phyloP scores from a whole-genome alignment of 495 filamentous ascomycete species.

The Neurospora sp. region DNA sequence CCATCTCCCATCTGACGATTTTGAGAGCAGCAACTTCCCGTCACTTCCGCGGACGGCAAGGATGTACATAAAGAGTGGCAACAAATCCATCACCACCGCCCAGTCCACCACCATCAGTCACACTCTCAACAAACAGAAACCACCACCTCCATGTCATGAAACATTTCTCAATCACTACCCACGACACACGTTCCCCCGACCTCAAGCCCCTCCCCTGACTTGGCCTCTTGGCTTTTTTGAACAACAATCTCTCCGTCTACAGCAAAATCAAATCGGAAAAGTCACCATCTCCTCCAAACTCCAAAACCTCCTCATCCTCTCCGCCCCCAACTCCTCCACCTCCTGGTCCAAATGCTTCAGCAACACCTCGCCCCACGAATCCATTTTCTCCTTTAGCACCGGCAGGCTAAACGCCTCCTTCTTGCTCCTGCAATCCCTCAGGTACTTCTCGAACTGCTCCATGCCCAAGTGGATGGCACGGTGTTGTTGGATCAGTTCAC shows the following conservation, averaged over 20 bases:
- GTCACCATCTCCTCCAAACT: conserved; percentile 60
- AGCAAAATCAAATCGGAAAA: conserved; percentile 51
- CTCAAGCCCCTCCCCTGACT: neutral
- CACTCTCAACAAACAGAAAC: neutral
- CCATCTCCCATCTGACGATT: neutral
- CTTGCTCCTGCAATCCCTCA: conserved; percentile 51
- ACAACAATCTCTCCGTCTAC: no score
- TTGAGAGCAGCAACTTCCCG: neutral
- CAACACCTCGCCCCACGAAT: conserved; percentile 52
- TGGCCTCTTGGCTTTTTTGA: neutral
- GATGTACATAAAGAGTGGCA: neutral
- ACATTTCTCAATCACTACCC: neutral
- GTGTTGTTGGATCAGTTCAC: conserved; percentile 67
- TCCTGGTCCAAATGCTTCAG: conserved; percentile 69
- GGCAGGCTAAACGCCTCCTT: conserved; percentile 58
- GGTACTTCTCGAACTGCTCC: conserved; percentile 60
- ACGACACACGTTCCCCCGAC: neutral
- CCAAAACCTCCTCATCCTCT: conserved; percentile 87
- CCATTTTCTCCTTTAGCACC: conserved; percentile 61
- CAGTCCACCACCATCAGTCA: neutral
- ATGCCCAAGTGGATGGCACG: conserved; percentile 70
- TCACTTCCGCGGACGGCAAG: neutral
- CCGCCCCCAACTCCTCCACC: conserved; percentile 57
- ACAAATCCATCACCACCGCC: neutral
- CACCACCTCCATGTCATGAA: neutral